phyloP scores from a whole-genome alignment of 179 eudicot genomes.

The Patellifolia procumbens region DNA sequence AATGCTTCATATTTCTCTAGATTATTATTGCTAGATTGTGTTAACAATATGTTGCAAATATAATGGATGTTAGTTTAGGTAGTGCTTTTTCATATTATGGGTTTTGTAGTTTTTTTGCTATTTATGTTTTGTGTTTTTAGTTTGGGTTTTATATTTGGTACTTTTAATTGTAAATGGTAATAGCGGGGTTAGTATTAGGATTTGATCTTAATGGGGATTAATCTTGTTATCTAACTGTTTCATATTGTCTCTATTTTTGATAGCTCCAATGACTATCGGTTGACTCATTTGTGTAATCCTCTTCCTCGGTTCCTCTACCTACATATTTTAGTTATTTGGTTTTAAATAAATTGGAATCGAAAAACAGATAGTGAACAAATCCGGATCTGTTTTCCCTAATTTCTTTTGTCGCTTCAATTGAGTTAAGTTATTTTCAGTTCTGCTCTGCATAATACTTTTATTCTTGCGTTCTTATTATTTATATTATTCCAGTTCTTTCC shows the following conservation, averaged over 20 bases:
- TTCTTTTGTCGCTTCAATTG: too few relatives aligned
- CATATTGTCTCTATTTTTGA: background rate
- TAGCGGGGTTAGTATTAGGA: slow-evolving; percentile 5
- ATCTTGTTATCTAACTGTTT: slow-evolving; percentile 17
- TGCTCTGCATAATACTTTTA: too few relatives aligned
- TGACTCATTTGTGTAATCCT: background rate
- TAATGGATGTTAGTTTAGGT: background rate
- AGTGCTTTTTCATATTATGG: background rate
- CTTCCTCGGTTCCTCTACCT: background rate
- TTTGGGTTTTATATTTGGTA: background rate
- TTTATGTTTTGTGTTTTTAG: background rate
- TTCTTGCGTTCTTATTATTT: too few relatives aligned
- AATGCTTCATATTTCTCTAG: slow-evolving; percentile 79
- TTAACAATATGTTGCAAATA: background rate
- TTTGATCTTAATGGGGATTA: slow-evolving; percentile 5
- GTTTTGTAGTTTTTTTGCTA: background rate
- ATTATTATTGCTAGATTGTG: background rate
- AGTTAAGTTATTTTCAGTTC: too few relatives aligned
- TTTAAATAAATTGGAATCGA: too few relatives aligned
- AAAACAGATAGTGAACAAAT: too few relatives aligned
- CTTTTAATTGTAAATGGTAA: slow-evolving; percentile 16
- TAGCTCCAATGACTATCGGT: background rate
- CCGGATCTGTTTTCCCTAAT: too few relatives aligned
- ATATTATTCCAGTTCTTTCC: too few relatives aligned
- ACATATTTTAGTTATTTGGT: too few relatives aligned